A percentile compares a stretch with the other conserved stretches of the same genome.
phyloP scores from a whole-genome alignment of 2,329 filamentous ascomycete species.

The Rosellinia necatrix region DNA sequence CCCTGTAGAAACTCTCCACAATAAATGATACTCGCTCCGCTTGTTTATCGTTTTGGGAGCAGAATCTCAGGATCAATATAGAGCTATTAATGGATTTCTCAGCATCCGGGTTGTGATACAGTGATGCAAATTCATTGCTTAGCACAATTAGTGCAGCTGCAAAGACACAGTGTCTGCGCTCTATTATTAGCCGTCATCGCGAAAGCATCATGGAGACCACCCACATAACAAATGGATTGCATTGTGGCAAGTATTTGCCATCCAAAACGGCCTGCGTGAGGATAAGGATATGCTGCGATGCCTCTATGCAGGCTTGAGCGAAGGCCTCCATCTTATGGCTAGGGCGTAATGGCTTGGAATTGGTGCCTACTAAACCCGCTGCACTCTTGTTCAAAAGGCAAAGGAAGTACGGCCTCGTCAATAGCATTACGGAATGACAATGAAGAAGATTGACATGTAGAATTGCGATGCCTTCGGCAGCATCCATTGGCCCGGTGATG shows the following conservation, averaged over 20 bases:
- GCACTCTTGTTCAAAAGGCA: slow-evolving; percentile 55
- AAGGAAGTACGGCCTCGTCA: slow-evolving; percentile 68
- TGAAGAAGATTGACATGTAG: slow-evolving; percentile 66
- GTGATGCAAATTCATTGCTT: slow-evolving; percentile 59
- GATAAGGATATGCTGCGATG: slow-evolving; percentile 55
- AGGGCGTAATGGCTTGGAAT: slow-evolving; percentile 36
- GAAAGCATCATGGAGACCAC: slow-evolving; percentile 32
- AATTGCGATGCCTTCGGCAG: slow-evolving; percentile 61
- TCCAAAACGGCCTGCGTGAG: slow-evolving; percentile 52
- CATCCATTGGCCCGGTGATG: slow-evolving; percentile 44
- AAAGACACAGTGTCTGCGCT: slow-evolving; percentile 60
- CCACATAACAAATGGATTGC: slow-evolving; percentile 63
- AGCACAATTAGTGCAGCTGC: slow-evolving; percentile 58
- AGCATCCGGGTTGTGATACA: slow-evolving; percentile 52
- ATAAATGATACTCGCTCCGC: slow-evolving; percentile 56
- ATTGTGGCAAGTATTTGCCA: slow-evolving; percentile 51
- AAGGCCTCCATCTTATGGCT: slow-evolving; percentile 50
- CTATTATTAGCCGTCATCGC: slow-evolving; percentile 24
- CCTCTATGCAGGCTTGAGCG: slow-evolving; percentile 56
- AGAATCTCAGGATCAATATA: slow-evolving; percentile 55
- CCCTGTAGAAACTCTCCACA: slow-evolving; percentile 52
- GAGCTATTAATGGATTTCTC: slow-evolving; percentile 47
- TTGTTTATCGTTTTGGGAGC: slow-evolving; percentile 53
- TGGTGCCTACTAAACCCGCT: slow-evolving; percentile 39
- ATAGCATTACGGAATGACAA: slow-evolving; percentile 64